Evolutionary conservation across 2,329 filamentous ascomycete species (phyloP).

Genomic region (Davidsoniella eucalypti): DNA sequence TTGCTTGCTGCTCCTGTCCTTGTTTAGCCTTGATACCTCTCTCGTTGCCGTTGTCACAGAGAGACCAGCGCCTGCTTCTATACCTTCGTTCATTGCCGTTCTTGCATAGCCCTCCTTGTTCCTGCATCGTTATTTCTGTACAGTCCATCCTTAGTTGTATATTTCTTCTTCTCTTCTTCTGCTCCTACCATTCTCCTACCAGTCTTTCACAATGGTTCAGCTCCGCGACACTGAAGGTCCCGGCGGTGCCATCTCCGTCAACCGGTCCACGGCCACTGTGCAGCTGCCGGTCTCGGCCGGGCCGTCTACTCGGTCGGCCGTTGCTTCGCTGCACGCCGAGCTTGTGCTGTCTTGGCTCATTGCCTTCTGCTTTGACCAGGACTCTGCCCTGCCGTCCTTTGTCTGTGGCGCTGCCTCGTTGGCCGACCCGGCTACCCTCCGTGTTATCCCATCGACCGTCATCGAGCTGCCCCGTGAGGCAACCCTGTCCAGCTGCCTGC

Average conservation of each 20-base stretch:
- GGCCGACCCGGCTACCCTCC: background rate
- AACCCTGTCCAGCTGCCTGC: background rate
- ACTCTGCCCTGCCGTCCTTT: conserved; percentile 13
- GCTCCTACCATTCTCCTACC: background rate
- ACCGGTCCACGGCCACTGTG: conserved; percentile 1
- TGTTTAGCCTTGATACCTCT: background rate
- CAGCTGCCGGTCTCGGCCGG: conserved; percentile 3
- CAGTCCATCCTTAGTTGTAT: background rate
- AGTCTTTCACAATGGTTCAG: conserved; percentile 9
- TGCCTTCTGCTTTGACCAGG: conserved; percentile 15
- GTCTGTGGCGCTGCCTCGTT: conserved; percentile 12
- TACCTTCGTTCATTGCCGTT: background rate
- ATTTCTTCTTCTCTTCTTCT: background rate
- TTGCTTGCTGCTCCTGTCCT: background rate
- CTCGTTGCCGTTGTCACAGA: background rate
- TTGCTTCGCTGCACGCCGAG: conserved; percentile 12
- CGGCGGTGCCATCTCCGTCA: background rate
- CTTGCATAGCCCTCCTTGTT: background rate
- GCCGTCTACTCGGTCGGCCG: background rate
- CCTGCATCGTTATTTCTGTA: background rate
- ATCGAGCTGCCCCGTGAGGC: conserved; percentile 7
- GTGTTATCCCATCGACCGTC: conserved; percentile 7
- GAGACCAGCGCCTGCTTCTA: too few species aligned
- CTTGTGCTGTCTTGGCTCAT: conserved; percentile 16
- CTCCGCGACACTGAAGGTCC: conserved; percentile 3